Evolutionary conservation across 495 filamentous ascomycete genomes (phyloP), one percentile per base, ranked within the genome.

Genomic region (Penicillium salamii): DNA sequence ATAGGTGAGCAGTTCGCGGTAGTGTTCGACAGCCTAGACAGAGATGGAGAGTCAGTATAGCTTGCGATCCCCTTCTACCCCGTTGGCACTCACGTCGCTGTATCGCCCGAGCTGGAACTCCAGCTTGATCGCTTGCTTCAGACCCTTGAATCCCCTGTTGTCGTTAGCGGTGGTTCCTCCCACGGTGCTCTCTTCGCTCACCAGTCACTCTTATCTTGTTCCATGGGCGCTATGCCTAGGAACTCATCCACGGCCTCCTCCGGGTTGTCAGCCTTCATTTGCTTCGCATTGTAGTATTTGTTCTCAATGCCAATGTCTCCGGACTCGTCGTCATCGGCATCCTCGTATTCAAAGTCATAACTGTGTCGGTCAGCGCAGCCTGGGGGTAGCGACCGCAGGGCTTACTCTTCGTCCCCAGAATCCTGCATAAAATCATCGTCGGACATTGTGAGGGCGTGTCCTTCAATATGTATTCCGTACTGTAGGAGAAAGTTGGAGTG

Each of bases 341-440:
- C 89, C 62, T 92, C 88, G 69, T 97, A 97, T 53, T 98, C 93
- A 63, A 97, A 97, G 69, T 97, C 93, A 67, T 96, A 97, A 40
- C 88, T 90, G 54, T 15, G 15, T n/a, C 36, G 5, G 57, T 60
- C 41, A 49, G 55, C 52, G 57, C 31, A 42, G 56, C 36, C 46
- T 29, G 26, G 46, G 14, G 24, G 20, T 37, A n/a, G 39, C 31
- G 40, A 45, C 33, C 28, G 20, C 40, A 58, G 46, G 46, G 23
- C 18, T 46, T 61, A 72, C 84, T 93, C 84, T 75, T 95, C 90
- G 57, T 93, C 84, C 42, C 89, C 93, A 1, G 92, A 97, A 66
- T 95, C 93, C 68, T 97, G 91, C 93, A 98, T 98, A 67, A 98
- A 98, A 76, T 91, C 89, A 78, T 97, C 83, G 52, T 98, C 93